Evolutionary conservation across 495 filamentous ascomycete species (phyloP), one percentile per base, ranked within the genome.

Genomic region (Xylaria flabelliformis): DNA sequence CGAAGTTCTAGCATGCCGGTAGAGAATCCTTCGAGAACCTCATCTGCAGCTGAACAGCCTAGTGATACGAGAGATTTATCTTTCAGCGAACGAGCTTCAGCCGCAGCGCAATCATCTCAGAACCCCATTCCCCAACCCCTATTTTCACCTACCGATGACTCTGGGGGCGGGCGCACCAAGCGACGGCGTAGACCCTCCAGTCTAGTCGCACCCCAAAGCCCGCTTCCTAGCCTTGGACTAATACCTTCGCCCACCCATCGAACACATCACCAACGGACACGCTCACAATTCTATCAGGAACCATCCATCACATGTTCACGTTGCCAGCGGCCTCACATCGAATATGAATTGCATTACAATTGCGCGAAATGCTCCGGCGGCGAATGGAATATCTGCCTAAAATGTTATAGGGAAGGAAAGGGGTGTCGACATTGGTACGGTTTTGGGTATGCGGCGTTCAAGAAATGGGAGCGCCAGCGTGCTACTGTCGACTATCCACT

Each of bases 391-490:
- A 83, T 97, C 24, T 97, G 94, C 75, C 81, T 92, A 2, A 85
- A 85, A 72, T 97, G 94, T 82, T 97, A 93, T 80, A 90, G 92
- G 42, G 64, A 78, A 36, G 88, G 89, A n/a, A 85, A 85, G 75
- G 93, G 94, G 29, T 97, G 94, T 80, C 83, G 89, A 3, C 84
- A 92, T 72, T 96, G 93, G 92, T 91, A 86, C 69, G 93, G 94
- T 13, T 96, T 96, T 78, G 90, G 90, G 32, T 76, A 86, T 69
- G 85, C 86, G 12, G 92, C 93, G 1, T 83, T 86, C 75, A 80
- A 82, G 21, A 85, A 84, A n/a, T 94, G 90, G 84, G 82, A 86
- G 64, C 81, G 77, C 53, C 70, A 73, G 10, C 74, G 75, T 19
- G 70, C 71, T 1, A 73, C 72, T 0, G 72, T 80, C 19, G 70